Conservation (phyloP, 2,329 filamentous ascomycete species). For the Ophiosphaerella narmari region DNA sequence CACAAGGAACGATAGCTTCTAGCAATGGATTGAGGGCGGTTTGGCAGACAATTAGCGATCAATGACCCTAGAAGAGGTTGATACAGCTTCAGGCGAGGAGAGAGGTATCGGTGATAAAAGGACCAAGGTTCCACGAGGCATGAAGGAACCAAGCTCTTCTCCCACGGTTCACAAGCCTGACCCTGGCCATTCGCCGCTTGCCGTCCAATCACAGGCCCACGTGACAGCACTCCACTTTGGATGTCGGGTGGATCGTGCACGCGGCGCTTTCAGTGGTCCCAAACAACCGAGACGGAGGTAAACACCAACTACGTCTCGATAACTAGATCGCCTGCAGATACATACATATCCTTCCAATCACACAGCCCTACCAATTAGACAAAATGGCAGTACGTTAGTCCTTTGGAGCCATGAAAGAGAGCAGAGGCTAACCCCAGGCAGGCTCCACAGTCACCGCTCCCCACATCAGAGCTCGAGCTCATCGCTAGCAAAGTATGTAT, state of each 20-base stretch:
- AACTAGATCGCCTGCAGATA: no score
- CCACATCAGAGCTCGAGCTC: constrained; percentile 37
- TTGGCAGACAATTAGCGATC: constrained; percentile 12
- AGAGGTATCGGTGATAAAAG: constrained; percentile 3
- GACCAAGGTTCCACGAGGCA: constrained; percentile 4
- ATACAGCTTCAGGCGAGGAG: constrained; percentile 15
- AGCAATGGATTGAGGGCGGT: constrained; percentile 1
- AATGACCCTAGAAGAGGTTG: constrained; percentile 1
- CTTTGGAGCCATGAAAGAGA: not conserved
- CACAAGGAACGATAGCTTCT: constrained; percentile 17
- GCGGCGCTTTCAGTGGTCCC: constrained; percentile 2
- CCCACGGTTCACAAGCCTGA: constrained; percentile 11
- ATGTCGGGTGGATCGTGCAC: constrained; percentile 9
- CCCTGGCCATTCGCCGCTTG: constrained; percentile 12
- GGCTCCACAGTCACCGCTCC: constrained; percentile 33
- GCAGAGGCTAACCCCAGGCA: constrained; percentile 3
- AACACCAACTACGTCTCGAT: constrained; percentile 11
- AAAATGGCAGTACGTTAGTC: constrained; percentile 35
- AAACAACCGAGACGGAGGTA: constrained; percentile 21
- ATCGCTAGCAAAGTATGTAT: constrained; percentile 37
- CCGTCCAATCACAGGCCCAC: constrained; percentile 35
- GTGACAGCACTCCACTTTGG: constrained; percentile 20
- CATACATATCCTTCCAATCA: not conserved
- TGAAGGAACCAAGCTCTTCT: constrained; percentile 14
- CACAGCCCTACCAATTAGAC: constrained; percentile 21